Percentiles rank a stretch among this genome's conserved stretches.
phyloP scores from a whole-genome alignment of 164 flowering plant species.

The Chloranthus sessilifolius region DNA sequence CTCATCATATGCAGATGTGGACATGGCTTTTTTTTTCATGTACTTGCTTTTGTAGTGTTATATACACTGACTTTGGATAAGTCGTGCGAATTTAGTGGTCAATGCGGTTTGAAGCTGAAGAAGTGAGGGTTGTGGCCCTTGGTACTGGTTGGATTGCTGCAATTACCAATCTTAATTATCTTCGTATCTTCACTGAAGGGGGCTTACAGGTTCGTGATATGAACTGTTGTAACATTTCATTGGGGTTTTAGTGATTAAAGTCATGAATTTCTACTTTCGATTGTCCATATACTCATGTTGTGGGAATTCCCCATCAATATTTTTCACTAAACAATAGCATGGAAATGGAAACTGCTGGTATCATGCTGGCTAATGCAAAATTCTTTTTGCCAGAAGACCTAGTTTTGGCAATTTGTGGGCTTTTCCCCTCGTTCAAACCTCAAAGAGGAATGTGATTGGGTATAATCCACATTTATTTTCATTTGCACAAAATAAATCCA shows the following conservation, averaged over 20 bases:
- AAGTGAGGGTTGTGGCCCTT: slow-evolving; percentile 89
- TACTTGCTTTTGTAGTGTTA: neutral
- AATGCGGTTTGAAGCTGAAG: slow-evolving; percentile 96
- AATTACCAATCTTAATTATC: slow-evolving; percentile 73
- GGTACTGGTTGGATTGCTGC: slow-evolving; percentile 95
- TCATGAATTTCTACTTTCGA: neutral
- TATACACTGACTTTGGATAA: slow-evolving; percentile 16
- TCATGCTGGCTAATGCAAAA: too few species aligned
- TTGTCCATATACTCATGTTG: neutral
- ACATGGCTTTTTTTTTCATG: neutral
- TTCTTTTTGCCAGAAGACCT: too few species aligned
- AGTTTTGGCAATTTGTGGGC: too few species aligned
- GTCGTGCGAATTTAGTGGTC: slow-evolving; percentile 67
- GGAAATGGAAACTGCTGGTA: too few species aligned
- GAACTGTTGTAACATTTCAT: neutral
- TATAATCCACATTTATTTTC: too few species aligned
- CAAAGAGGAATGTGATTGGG: too few species aligned
- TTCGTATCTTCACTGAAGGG: slow-evolving; percentile 90
- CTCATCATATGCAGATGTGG: neutral
- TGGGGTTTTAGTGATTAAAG: too few species aligned
- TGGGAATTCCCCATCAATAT: neutral
- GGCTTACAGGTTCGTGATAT: slow-evolving; percentile 82
- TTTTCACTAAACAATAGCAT: neutral
- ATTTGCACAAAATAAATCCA: too few species aligned
- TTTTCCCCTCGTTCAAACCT: too few species aligned